Base-by-base conservation (phyloP, 1,284 basidiomycete species). In the Porogramme epimiltina region DNA sequence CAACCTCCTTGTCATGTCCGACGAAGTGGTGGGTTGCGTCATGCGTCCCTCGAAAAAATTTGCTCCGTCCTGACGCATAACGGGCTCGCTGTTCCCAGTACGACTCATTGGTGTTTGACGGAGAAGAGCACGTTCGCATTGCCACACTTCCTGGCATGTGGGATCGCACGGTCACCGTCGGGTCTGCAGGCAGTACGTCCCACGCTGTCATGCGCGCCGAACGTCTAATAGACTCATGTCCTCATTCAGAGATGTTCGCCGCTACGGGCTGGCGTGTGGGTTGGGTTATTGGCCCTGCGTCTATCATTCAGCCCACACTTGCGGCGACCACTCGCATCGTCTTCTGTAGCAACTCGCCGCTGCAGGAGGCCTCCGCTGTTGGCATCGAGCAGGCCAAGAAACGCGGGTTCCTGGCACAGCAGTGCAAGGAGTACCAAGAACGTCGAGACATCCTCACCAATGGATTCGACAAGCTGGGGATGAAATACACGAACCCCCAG, bases 191-290 rank as follows among this genome's bases (percentile, higher is more conserved):
- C 59, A 89, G 85, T 85, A 65, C 74, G 84, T 74, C 8, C 24
- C 24, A 5, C 34, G 13, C n/a, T 13, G 28, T 13, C 28, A 8
- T 13, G 13, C 34, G 34, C 34, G 6, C 34, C 34, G 34, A 6
- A 6, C n/a, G 13, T 37, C 34, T n/a, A n/a, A 18, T 6, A 16
- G 8, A 37, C 6, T 18, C 28, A 31, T 13, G 18, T 36, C 36
- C 26, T 37, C 33, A 33, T 18, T 28, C 34, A 93, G 91, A 95
- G 77, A 87, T 93, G n/a, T 99, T 99, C 70, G 92, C 96, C 16
- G 93, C 93, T 8, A 99, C 97, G 1, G 97, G 97, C 22, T 99
- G 96, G 96, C 87, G 97, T 51, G 84, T 99, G 22, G 97, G 96
- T 63, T 99, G 95, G 95, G 81, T 95, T 13, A 88, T 99, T 58